Evolutionary conservation across 2,329 filamentous ascomycete species (phyloP).

Genomic region (Sporothrix variecibatus): DNA sequence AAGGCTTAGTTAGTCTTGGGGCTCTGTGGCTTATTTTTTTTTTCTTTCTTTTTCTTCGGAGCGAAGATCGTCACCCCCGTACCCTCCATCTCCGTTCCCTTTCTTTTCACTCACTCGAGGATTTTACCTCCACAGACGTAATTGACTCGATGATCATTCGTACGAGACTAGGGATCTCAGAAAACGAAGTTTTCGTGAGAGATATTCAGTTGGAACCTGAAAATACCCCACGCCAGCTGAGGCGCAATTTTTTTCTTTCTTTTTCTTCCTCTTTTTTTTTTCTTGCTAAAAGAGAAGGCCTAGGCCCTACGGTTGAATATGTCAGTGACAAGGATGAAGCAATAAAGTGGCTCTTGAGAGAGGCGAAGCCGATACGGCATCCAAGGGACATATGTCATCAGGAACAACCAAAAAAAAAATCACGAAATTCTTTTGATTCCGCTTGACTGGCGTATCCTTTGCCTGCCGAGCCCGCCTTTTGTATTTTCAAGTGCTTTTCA

Average conservation of each 20-base stretch:
- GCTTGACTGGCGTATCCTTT: background rate
- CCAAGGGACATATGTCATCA: background rate
- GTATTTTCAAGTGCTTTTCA: background rate
- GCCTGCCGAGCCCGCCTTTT: background rate
- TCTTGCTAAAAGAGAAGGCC: background rate
- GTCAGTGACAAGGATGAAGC: background rate
- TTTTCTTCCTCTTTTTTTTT: no score
- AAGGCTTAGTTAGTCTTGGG: background rate
- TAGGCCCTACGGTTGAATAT: background rate
- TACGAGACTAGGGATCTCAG: background rate
- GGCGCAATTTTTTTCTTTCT: background rate
- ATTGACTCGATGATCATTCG: background rate
- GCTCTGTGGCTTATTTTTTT: background rate
- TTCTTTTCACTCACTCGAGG: background rate
- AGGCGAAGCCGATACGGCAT: background rate
- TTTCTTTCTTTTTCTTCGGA: background rate
- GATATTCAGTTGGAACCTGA: background rate
- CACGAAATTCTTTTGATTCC: background rate
- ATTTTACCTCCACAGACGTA: background rate
- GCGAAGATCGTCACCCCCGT: background rate
- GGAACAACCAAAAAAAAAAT: background rate
- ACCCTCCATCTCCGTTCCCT: background rate
- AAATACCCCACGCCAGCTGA: background rate
- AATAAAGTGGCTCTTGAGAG: background rate
- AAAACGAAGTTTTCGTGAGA: no score